Evolutionary conservation across 805 yeast species (phyloP), one percentile per base, ranked within the genome.

Genomic region (Saccharomycopsis fermentans): DNA sequence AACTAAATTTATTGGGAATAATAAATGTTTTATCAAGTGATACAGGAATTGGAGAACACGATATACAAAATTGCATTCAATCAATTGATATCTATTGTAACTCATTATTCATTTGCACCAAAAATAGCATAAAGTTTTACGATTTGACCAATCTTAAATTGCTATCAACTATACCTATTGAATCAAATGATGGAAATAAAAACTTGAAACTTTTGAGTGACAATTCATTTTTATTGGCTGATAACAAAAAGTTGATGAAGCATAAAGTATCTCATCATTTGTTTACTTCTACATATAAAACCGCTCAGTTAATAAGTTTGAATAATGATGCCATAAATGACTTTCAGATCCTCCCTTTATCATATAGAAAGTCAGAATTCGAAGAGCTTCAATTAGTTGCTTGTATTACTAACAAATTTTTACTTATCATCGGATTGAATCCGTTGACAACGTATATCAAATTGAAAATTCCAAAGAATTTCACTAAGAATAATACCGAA

Each of bases 61-160:
- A 88, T 0, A 76, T 86, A 0, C 62, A 80, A 2, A 65, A 90
- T 26, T 74, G 81, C 0, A 70, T 85, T 16, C 84, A 92, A 0
- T 71, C 80, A 6, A 96, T 90, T 67, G 84, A 87, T 1, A 75
- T 85, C 0, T 79, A 77, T 64, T 62, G 89, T 2, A 88, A 43
- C 26, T 43, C 50, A 1, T 43, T 43, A 11, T 86, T 0, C 85
- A 83, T 0, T 95, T 96, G 1, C 81, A 78, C 63, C 72, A 74
- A 4, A 71, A 77, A 24, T 97, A 97, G 0, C 74, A 74, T 57
- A 76, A 91, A 2, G 71, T 77, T 34, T 64, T 87, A 1, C 91
- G 96, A 95, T 3, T 43, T 43, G 29, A 43, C 32, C 21, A 43
- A n/a, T 21, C 26, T 43, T 11, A 83, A 87, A 62, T 65, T 84